Conservation (phyloP, 257 asterid genomes). For the Parsonsia alboflavescens region DNA sequence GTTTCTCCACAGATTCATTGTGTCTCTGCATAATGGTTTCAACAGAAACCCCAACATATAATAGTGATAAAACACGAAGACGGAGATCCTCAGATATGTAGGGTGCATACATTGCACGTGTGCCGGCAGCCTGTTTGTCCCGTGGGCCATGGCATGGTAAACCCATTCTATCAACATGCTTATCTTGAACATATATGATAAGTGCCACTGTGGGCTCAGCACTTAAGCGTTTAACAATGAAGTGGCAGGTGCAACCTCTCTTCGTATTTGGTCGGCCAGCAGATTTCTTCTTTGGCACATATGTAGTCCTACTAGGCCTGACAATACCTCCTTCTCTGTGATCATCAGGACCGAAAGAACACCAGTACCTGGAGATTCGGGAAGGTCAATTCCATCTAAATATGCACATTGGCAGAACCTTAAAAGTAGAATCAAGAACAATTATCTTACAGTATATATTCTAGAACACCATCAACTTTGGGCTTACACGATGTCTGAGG, state of each 20-base stretch:
- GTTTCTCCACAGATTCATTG: slow-evolving; percentile 80
- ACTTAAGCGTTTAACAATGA: slow-evolving; percentile 79
- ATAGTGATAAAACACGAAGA: slow-evolving; percentile 77
- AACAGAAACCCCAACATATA: slow-evolving; percentile 93
- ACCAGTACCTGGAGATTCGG: slow-evolving; percentile 73
- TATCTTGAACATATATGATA: slow-evolving; percentile 72
- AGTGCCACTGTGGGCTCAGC: slow-evolving; percentile 95
- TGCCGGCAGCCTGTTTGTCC: slow-evolving; percentile 81
- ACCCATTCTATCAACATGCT: slow-evolving; percentile 83
- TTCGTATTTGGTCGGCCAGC: slow-evolving; percentile 96
- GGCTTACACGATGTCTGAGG: slow-evolving; percentile 55
- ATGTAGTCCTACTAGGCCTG: slow-evolving; percentile 83
- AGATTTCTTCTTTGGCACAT: slow-evolving; percentile 66
- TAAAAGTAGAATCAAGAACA: background rate
- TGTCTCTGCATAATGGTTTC: slow-evolving; percentile 99
- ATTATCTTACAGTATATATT: slow-evolving; percentile 64
- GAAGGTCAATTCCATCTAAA: slow-evolving; percentile 9
- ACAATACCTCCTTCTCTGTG: slow-evolving; percentile 83
- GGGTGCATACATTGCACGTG: slow-evolving; percentile 98
- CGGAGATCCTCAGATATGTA: slow-evolving; percentile 94
- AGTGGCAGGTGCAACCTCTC: slow-evolving; percentile 96
- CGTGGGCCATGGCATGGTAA: slow-evolving; percentile 93
- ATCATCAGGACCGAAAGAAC: slow-evolving; percentile 98
- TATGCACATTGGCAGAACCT: background rate
- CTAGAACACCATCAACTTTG: slow-evolving; percentile 94